Evolutionary conservation across 768 basidiomycete genomes (phyloP).

Genomic region (Crucibulum laeve): DNA sequence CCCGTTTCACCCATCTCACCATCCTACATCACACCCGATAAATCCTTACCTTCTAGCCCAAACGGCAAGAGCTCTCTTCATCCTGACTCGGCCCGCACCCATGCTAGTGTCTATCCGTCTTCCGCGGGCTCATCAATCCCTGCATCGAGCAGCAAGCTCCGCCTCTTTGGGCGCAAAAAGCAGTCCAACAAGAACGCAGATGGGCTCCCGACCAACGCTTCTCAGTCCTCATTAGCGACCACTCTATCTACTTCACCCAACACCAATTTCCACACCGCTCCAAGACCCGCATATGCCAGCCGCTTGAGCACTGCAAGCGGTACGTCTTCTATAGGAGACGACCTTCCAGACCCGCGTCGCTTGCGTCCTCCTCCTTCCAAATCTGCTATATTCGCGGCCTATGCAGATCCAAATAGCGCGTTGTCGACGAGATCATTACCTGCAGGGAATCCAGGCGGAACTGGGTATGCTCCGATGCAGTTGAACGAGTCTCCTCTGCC

Average conservation of each 20-base stretch:
- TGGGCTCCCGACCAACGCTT: background rate
- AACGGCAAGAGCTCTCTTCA: conserved; percentile 22
- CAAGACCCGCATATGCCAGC: conserved; percentile 25
- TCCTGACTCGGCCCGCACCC: conserved; percentile 14
- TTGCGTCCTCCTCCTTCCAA: conserved; percentile 58
- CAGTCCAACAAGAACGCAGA: conserved; percentile 8
- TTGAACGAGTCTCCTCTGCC: conserved; percentile 18
- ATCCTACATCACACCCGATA: conserved; percentile 27
- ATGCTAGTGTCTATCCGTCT: conserved; percentile 18
- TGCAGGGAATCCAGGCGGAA: too few species aligned
- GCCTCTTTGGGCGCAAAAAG: conserved; percentile 33
- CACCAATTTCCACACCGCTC: conserved; percentile 15
- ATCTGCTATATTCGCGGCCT: conserved; percentile 59
- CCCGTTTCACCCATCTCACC: conserved; percentile 26
- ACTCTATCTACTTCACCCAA: conserved; percentile 10
- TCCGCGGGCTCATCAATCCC: conserved; percentile 11
- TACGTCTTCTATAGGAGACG: conserved; percentile 20
- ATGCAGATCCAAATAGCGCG: conserved; percentile 45
- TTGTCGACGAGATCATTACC: conserved; percentile 68
- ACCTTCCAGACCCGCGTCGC: conserved; percentile 32
- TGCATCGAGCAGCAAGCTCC: conserved; percentile 15
- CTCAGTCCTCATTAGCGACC: conserved; percentile 7
- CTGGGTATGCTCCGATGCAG: too few species aligned
- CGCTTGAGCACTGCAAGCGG: conserved; percentile 29
- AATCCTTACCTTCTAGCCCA: conserved; percentile 27